Conservation (phyloP, 495 filamentous ascomycete genomes). For the Tuber magnatum region DNA sequence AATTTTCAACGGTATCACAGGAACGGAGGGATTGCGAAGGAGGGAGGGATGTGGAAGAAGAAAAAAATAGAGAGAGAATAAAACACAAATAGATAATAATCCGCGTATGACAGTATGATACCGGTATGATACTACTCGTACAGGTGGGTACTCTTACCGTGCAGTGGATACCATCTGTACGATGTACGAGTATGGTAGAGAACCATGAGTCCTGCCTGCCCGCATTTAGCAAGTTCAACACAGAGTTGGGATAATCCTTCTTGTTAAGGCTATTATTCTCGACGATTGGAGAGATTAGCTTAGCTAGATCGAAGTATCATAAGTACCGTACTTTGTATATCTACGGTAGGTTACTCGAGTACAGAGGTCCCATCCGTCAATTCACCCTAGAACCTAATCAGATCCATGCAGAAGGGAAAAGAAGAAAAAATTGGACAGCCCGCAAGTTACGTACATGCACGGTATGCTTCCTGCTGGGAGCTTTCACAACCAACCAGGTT, state of each 20-base stretch:
- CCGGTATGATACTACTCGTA: neutral
- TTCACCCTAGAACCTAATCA: neutral
- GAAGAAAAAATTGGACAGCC: neutral
- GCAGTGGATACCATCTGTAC: neutral
- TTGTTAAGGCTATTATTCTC: neutral
- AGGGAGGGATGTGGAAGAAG: neutral
- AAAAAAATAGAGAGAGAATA: neutral
- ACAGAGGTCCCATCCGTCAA: neutral
- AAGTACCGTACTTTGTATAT: neutral
- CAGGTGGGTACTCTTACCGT: neutral
- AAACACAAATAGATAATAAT: neutral
- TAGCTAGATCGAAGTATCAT: neutral
- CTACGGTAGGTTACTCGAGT: no score
- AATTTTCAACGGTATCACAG: conserved; percentile 3
- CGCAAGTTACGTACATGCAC: neutral
- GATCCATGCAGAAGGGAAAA: neutral
- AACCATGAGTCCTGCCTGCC: neutral
- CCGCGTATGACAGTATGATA: neutral
- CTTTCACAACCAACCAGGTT: neutral
- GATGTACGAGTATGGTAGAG: neutral
- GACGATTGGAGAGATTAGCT: neutral
- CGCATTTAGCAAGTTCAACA: neutral
- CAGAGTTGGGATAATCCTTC: neutral
- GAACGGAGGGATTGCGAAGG: neutral
- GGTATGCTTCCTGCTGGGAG: neutral